Percentiles rank a stretch among this genome's conserved stretches.
Evolutionary conservation across 139 green algal species (phyloP).

Genomic region (Closterium sp.): DNA sequence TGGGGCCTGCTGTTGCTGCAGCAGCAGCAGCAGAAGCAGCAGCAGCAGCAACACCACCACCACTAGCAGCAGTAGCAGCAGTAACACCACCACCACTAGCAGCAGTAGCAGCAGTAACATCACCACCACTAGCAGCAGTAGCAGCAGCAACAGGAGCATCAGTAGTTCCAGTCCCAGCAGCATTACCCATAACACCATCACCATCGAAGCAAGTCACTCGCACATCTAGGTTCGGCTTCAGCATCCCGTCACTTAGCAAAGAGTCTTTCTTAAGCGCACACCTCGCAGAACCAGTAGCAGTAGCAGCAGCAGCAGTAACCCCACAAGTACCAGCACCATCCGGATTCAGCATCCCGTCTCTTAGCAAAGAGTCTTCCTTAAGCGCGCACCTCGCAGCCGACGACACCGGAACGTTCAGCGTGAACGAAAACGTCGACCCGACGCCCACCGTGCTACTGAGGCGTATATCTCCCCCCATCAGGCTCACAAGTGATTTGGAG

Average conservation of each 20-base stretch:
- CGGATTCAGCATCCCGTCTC: neutral
- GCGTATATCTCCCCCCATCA: constrained; percentile 24
- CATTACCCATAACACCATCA: neutral
- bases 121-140: too few relatives aligned
- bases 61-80: too few relatives aligned
- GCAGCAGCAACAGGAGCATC: too few relatives aligned
- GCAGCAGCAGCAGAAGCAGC: too few relatives aligned
- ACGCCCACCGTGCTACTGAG: constrained; percentile 2
- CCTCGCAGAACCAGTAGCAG: neutral
- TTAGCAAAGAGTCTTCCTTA: neutral
- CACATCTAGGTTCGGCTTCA: too few relatives aligned
- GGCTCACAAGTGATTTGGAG: constrained; percentile 23
- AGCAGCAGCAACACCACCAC: too few relatives aligned
- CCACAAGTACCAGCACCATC: neutral
- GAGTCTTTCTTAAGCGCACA: too few relatives aligned
- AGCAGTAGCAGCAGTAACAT: too few relatives aligned
- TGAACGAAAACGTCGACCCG: constrained; percentile 35
- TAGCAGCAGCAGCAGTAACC: neutral
- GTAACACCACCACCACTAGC: too few relatives aligned
- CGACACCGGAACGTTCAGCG: neutral
- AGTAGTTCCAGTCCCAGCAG: neutral
- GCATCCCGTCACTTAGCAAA: too few relatives aligned
- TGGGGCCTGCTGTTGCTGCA: too few relatives aligned
- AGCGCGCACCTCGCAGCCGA: neutral
- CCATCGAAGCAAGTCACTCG: too few relatives aligned